Evolutionary conservation across 2,329 filamentous ascomycete species (phyloP).

Genomic region (Akanthomyces muscarius): DNA sequence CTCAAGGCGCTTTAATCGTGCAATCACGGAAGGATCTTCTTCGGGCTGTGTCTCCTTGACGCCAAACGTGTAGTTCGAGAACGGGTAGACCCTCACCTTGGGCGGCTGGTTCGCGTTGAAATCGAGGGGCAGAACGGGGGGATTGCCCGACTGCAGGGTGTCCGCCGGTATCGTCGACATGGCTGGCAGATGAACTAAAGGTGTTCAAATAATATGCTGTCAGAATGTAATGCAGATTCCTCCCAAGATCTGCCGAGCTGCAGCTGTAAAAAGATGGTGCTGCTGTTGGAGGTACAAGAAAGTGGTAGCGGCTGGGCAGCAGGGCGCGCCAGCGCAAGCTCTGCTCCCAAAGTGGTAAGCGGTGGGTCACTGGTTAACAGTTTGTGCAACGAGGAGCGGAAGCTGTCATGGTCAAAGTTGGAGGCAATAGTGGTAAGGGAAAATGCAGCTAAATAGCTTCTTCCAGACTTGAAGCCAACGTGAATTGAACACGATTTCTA

Average conservation of each 20-base stretch:
- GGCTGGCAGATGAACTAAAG: constrained; percentile 13
- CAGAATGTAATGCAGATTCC: not conserved
- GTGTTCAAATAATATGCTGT: not conserved
- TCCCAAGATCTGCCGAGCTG: not conserved
- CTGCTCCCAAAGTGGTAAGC: constrained; percentile 18
- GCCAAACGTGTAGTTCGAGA: constrained; percentile 98
- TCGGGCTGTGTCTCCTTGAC: constrained; percentile 98
- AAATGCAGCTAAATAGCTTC: not conserved
- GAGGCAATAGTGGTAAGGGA: not conserved
- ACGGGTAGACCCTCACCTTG: constrained; percentile 86
- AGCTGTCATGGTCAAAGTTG: not conserved
- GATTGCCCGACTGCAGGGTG: constrained; percentile 71
- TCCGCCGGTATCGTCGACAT: constrained; percentile 85
- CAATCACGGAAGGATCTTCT: constrained; percentile 92
- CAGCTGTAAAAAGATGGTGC: constrained; percentile 10
- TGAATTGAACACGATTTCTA: not conserved
- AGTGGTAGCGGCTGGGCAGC: constrained; percentile 13
- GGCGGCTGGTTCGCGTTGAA: constrained; percentile 88
- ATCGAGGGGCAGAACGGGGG: constrained; percentile 72
- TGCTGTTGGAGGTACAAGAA: constrained; percentile 10
- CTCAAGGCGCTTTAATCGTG: constrained; percentile 88
- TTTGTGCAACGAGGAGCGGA: not conserved
- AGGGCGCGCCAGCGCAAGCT: constrained; percentile 1
- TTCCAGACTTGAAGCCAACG: too few relatives aligned
- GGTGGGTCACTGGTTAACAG: constrained; percentile 15